A percentile compares a stretch with the other conserved stretches of the same genome.
Conservation (phyloP, 2,329 filamentous ascomycete genomes). For the Alternaria sp. region DNA sequence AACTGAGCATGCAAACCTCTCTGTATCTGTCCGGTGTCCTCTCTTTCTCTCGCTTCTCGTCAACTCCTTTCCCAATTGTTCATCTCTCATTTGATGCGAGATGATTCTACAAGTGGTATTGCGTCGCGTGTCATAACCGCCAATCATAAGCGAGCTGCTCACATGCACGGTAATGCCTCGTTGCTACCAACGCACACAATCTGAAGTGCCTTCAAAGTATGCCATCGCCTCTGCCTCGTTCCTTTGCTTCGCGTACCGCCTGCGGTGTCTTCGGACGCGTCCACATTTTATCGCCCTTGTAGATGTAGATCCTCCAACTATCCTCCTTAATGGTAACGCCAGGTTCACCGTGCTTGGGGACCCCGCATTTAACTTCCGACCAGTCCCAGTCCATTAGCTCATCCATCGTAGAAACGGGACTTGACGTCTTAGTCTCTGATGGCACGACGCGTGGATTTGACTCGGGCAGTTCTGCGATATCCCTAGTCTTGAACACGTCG, state of each 20-base stretch:
- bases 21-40: background rate
- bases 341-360: background rate
- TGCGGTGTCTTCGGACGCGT: slow-evolving; percentile 9
- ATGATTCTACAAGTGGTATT: background rate
- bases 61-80: background rate
- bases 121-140: background rate
- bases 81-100: background rate
- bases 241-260: background rate
- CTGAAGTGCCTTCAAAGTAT: background rate
- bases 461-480: background rate
- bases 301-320: background rate
- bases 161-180: background rate
- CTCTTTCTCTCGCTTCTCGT: background rate
- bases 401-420: background rate
- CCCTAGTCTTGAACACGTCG: background rate
- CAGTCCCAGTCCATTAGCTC: slow-evolving; percentile 2
- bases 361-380: background rate
- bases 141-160: background rate
- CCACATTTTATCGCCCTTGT: background rate
- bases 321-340: slow-evolving; percentile 5
- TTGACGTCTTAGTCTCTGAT: background rate
- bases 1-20: background rate
- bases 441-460: background rate
- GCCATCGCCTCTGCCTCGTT: background rate
- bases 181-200: background rate